Base-by-base conservation (phyloP, 305 asterid genomes). In the Euphrasia arctica region DNA sequence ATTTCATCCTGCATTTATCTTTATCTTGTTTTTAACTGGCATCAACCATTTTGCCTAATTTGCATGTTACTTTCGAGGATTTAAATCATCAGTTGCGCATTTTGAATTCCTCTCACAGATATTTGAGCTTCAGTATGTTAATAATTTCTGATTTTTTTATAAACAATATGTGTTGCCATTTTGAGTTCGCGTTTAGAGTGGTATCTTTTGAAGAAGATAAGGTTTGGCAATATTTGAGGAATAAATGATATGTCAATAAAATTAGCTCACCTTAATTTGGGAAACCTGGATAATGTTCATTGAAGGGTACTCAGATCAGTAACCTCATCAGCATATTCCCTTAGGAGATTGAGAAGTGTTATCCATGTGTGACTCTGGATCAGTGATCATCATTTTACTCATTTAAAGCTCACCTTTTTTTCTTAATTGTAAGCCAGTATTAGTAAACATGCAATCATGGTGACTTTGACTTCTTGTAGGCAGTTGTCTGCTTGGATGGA, bases 401-500 rank as follows among this genome's bases (percentile, higher is more conserved):
- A 57, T 39, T 63, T 36, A 36, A 5, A 36, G 42, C 15, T 45
- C 14, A 2, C 51, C 13, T 45, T 45, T 45, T 45, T 9, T 45
- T 54, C 31, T 12, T 34, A 58, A 29, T 27, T 56, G 6, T 18
- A 51, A 63, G 62, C 58, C 52, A 27, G 27, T 60, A 49, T 64
- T 69, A 64, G 63, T 50, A 54, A 62, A 70, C 69, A 50, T 66
- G 73, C 59, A 57, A 75, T 75, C 71, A 64, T 74, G 66, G 70
- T 71, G 64, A 39, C 70, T 74, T 79, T 80, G 65, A 74, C 82
- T 66, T 80, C 73, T 78, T 78, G 72, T 83, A 93, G 99, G 89
- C 99, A 81, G 99, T 93, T 82, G 85, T 77, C 81, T 93, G 99
- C 86, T 83, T 93, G 88, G 97, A 84, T 68, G 96, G 91, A 71